Evolutionary conservation across 768 basidiomycete species (phyloP).

Genomic region (Hortiboletus flavorubellus): DNA sequence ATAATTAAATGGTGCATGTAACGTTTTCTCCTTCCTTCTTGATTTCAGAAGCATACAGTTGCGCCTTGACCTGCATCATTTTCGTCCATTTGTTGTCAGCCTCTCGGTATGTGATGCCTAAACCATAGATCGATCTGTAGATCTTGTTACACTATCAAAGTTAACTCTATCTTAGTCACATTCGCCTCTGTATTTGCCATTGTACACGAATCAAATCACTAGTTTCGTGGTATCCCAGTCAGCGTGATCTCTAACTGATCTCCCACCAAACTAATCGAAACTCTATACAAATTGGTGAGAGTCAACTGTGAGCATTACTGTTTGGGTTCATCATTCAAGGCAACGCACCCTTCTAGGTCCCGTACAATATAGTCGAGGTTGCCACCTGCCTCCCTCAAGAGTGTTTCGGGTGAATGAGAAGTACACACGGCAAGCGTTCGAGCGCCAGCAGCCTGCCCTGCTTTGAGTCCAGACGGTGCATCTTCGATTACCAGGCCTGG

Average conservation of each 20-base stretch:
- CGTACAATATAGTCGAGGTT: constrained; percentile 63
- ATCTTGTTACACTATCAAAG: background rate
- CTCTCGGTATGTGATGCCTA: background rate
- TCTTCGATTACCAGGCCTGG: constrained; percentile 89
- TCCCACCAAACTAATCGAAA: constrained; percentile 19
- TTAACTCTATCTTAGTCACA: background rate
- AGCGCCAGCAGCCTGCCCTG: constrained; percentile 75
- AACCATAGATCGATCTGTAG: background rate
- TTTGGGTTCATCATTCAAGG: background rate
- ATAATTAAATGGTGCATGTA: constrained; percentile 6
- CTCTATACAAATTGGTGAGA: constrained; percentile 4
- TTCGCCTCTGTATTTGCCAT: background rate
- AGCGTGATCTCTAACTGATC: constrained; percentile 23
- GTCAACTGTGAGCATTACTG: background rate
- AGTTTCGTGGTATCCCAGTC: constrained; percentile 11
- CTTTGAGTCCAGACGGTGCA: constrained; percentile 76
- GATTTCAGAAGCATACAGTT: background rate
- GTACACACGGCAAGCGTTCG: constrained; percentile 82
- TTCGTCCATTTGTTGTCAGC: background rate
- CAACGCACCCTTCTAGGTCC: constrained; percentile 61
- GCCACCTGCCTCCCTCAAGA: constrained; percentile 38
- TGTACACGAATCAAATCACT: background rate
- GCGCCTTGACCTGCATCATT: background rate
- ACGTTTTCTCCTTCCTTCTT: no score
- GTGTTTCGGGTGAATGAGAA: constrained; percentile 55